These are phyloP conservation scores for Apiospora aurea DNA, from an alignment of 2,329 filamentous ascomycete species.

Conservation along the genomic window DNA sequence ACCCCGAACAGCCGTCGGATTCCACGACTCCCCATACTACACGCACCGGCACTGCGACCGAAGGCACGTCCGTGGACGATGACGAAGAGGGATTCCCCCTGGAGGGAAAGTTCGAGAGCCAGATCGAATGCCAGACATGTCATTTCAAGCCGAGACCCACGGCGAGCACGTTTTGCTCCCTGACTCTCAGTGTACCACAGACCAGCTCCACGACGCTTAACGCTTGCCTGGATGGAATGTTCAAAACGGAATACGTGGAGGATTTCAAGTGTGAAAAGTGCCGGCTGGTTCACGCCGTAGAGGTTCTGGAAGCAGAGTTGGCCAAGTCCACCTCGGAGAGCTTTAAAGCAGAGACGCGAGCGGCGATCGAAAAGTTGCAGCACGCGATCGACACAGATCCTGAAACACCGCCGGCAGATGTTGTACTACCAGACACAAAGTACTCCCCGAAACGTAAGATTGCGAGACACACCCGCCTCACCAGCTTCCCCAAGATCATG, in stretches of 20 bases:
- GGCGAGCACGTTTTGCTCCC: slow-evolving; percentile 85
- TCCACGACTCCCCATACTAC: slow-evolving; percentile 24
- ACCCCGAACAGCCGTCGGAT: slow-evolving; percentile 26
- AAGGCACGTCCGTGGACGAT: slow-evolving; percentile 43
- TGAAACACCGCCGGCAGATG: slow-evolving; percentile 74
- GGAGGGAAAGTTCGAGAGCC: slow-evolving; percentile 91
- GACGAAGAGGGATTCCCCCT: slow-evolving; percentile 81
- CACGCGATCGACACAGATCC: slow-evolving; percentile 80
- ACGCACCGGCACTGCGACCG: slow-evolving; percentile 27
- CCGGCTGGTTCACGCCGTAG: slow-evolving; percentile 80
- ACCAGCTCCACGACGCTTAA: slow-evolving; percentile 81
- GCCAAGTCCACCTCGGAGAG: slow-evolving; percentile 59
- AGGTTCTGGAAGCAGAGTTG: slow-evolving; percentile 67
- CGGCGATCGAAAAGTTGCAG: slow-evolving; percentile 71
- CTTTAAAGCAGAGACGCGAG: slow-evolving; percentile 58
- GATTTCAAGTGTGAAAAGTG: slow-evolving; percentile 97
- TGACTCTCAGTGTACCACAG: slow-evolving; percentile 92
- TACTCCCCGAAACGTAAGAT: slow-evolving; percentile 84
- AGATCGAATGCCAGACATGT: slow-evolving; percentile 91
- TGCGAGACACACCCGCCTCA: slow-evolving; percentile 86
- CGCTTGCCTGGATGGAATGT: slow-evolving; percentile 89
- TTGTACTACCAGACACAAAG: slow-evolving; percentile 77
- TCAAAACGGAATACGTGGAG: slow-evolving; percentile 95
- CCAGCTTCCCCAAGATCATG: slow-evolving; percentile 85
- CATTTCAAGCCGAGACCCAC: slow-evolving; percentile 87